phyloP scores from a whole-genome alignment of 2,329 filamentous ascomycete genomes.

The Trematosphaeria pertusa region DNA sequence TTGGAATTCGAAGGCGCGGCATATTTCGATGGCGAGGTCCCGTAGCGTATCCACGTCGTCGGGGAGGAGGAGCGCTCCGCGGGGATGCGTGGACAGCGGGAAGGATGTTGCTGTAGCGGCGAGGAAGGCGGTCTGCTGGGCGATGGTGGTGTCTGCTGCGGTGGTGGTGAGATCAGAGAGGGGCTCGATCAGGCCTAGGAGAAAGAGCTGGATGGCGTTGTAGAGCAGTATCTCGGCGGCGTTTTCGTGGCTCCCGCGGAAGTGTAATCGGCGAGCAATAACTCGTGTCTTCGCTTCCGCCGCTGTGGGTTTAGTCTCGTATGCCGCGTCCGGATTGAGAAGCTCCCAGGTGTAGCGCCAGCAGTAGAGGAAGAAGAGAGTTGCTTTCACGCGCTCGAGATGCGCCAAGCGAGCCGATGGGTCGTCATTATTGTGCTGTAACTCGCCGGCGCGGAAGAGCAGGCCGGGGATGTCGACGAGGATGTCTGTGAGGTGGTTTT shows the following conservation, averaged over 20 bases:
- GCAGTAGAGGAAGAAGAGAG: slow-evolving; percentile 13
- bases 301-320: slow-evolving; percentile 5
- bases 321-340: slow-evolving; percentile 12
- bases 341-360: slow-evolving; percentile 21
- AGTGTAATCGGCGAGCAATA: slow-evolving; percentile 10
- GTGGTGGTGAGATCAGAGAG: background rate
- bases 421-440: slow-evolving; percentile 8
- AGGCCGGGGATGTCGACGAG: slow-evolving; percentile 15
- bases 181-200: slow-evolving; percentile 11
- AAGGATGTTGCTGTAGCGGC: background rate
- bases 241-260: slow-evolving; percentile 8
- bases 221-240: slow-evolving; percentile 19
- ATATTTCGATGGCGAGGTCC: slow-evolving; percentile 19
- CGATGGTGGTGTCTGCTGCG: background rate
- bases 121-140: background rate
- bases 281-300: slow-evolving; percentile 1
- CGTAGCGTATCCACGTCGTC: slow-evolving; percentile 9
- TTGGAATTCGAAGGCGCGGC: slow-evolving; percentile 16
- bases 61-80: slow-evolving; percentile 11
- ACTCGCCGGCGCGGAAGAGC: slow-evolving; percentile 9
- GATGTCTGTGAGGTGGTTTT: slow-evolving; percentile 15
- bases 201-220: slow-evolving; percentile 16
- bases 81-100: background rate
- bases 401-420: background rate
- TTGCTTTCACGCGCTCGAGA: slow-evolving; percentile 7